These are phyloP conservation scores for Populus pruinosa DNA, from an alignment of 345 rosid species.

Conservation along the genomic window DNA sequence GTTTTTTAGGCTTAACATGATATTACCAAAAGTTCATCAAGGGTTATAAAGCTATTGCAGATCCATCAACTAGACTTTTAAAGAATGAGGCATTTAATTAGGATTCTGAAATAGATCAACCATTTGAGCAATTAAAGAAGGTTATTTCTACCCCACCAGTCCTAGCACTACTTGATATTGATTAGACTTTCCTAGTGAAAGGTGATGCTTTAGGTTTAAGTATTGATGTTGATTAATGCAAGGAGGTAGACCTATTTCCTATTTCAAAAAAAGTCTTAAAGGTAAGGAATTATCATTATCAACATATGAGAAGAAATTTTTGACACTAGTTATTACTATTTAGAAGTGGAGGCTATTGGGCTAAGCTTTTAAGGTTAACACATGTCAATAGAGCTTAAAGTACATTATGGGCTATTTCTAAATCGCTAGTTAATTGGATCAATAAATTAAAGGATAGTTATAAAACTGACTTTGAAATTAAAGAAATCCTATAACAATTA, in stretches of 20 bases:
- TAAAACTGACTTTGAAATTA: rapidly evolving
- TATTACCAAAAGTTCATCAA: not conserved
- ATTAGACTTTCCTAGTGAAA: not conserved
- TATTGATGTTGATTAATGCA: not conserved
- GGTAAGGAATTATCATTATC: not conserved
- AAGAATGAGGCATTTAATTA: too few relatives aligned
- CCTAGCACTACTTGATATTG: too few relatives aligned
- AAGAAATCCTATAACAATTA: too few relatives aligned
- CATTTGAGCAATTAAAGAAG: too few relatives aligned
- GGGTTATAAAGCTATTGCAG: not conserved
- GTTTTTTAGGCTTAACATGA: not conserved
- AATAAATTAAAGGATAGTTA: too few relatives aligned
- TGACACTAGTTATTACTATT: rapidly evolving
- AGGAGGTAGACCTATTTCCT: not conserved
- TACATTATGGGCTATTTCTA: too few relatives aligned
- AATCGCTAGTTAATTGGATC: rapidly evolving
- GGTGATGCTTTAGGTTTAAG: not conserved
- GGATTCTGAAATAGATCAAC: too few relatives aligned
- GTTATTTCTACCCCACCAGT: too few relatives aligned
- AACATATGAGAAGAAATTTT: not conserved
- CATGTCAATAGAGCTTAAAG: too few relatives aligned
- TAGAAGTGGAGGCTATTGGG: too few relatives aligned
- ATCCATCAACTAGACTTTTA: too few relatives aligned
- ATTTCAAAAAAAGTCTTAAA: not conserved
- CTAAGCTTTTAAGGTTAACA: too few relatives aligned